Base-by-base conservation (phyloP, 208 protist species). In the Acanthamoeba culbertsoni region DNA sequence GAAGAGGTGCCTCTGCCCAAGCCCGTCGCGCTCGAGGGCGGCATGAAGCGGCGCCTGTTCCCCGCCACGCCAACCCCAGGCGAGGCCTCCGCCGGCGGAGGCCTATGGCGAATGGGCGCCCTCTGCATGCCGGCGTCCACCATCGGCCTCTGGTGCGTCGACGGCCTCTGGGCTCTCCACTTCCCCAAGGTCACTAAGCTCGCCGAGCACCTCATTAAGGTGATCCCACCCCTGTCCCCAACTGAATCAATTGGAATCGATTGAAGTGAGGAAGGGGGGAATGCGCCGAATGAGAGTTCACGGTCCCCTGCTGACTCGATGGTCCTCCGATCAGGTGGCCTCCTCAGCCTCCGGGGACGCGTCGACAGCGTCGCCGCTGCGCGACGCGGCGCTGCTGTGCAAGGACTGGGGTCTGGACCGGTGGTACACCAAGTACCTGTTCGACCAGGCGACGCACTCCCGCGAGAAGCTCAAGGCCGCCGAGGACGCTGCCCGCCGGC, bases 391-490 rank as follows among this genome's bases (percentile, higher is more conserved):
- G 42, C 26, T 86, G 42, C 75, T 86, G 31, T 86, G 75, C 48
- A 86, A 86, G 48, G 75, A 86, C 75, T 86, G 75, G 75, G 75
- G 75, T 23, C 75, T 86, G 5, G 75, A 86, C 46, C 43, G 75
- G 6, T 86, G 75, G 75, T 86, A 86, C 48, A 86, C 75, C 26
- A 86, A 86, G 48, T 86, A 86, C 31, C 48, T 86, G 48, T 86
- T 86, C 16, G 75, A 86, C 75, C 75, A 86, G 75, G 75, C 75
- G n/a, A 59, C 28, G 42, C 43, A 40, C 75, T 86, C 75, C n/a
- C 75, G 48, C 2, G 75, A 86, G 43, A 86, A 86, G 48, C 16
- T 86, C 75, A 2, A 55, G 43, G 75, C 46, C 75, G 48, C 33
- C 43, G 75, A 59, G 73, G 23, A 2, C 37, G n/a, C n/a, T n/a